phyloP scores from a whole-genome alignment of 345 rosid genomes.

The thale cress (Arabidopsis thaliana) region DNA sequence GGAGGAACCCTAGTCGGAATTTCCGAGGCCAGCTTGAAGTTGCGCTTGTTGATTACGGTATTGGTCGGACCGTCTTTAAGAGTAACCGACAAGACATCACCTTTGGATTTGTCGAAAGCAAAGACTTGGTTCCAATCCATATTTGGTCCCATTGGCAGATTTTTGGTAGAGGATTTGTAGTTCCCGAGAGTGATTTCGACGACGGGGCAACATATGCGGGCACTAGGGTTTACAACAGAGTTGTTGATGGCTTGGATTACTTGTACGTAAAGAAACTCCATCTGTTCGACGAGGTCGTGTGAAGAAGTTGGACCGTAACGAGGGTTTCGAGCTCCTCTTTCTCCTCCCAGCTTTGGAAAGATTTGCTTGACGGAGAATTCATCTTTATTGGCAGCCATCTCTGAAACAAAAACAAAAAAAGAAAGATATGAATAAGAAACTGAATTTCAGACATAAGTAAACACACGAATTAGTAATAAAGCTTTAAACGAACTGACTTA shows the following conservation, averaged over 20 bases:
- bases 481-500: not conserved
- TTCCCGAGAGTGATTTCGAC: constrained; percentile 40
- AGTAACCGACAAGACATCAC: constrained; percentile 32
- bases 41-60: not conserved
- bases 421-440: not conserved
- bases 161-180: constrained; percentile 31
- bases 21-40: constrained; percentile 29
- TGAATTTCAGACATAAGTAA: not conserved
- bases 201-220: not conserved
- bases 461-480: not conserved
- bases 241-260: not conserved
- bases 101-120: constrained; percentile 42
- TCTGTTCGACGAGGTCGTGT: constrained; percentile 40
- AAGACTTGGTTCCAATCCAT: constrained; percentile 34
- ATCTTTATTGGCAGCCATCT: constrained; percentile 29
- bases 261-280: constrained; percentile 42
- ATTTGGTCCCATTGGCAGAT: constrained; percentile 18
- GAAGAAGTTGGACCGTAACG: constrained; percentile 38
- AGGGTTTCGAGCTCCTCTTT: constrained; percentile 30
- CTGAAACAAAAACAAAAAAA: constrained; percentile 9
- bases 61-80: not conserved
- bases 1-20: constrained; percentile 35
- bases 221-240: not conserved
- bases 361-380: constrained; percentile 36
- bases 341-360: constrained; percentile 41